Evolutionary conservation across 345 rosid species (phyloP).

Genomic region (Moricandia arvensis): DNA sequence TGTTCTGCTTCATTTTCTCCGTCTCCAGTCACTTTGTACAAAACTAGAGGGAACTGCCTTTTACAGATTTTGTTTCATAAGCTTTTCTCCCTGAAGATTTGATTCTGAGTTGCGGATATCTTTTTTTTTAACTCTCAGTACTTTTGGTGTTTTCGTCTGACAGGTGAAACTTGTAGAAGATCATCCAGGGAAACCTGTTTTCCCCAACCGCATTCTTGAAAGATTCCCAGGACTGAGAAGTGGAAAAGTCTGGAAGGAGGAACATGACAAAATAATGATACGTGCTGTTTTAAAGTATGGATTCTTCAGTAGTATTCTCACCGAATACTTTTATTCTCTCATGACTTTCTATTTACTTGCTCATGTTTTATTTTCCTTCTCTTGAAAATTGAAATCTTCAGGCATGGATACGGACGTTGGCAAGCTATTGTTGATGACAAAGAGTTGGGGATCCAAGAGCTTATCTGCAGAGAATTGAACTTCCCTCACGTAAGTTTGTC

Average conservation of each 20-base stretch:
- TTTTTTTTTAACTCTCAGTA: conserved; percentile 5
- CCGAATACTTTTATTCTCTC: neutral
- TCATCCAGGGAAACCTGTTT: conserved; percentile 57
- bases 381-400: conserved; percentile 27
- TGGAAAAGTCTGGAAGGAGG: conserved; percentile 92
- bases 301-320: too few relatives aligned
- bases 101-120: neutral
- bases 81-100: neutral
- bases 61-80: conserved; percentile 5
- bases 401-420: conserved; percentile 99
- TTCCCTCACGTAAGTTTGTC: conserved; percentile 71
- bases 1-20: conserved; percentile 5
- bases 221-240: conserved; percentile 79
- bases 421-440: conserved; percentile 97
- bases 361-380: conserved; percentile 4
- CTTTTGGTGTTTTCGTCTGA: conserved; percentile 21
- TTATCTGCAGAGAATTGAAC: conserved; percentile 85
- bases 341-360: neutral
- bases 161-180: conserved; percentile 62
- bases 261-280: conserved; percentile 71
- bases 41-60: conserved; percentile 9
- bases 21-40: neutral
- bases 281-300: conserved; percentile 83
- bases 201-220: conserved; percentile 56
- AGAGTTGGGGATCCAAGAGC: conserved; percentile 79